Evolutionary conservation across 2,329 filamentous ascomycete genomes (phyloP).

Genomic region (Colletotrichum sp.): DNA sequence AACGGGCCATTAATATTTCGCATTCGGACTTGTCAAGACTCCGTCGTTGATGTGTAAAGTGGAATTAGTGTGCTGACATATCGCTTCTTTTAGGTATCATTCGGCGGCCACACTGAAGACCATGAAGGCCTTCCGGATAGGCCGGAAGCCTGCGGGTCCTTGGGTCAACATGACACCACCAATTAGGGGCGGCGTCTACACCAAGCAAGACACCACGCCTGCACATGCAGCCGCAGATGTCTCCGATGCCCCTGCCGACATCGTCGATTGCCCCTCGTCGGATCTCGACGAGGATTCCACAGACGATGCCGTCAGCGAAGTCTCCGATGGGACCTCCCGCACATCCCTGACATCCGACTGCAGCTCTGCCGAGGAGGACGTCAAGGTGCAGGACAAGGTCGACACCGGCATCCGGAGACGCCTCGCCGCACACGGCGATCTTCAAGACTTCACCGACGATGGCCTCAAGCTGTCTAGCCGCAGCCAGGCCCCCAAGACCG

Average conservation of each 20-base stretch:
- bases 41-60: conserved; percentile 6
- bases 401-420: conserved; percentile 12
- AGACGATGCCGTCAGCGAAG: conserved; percentile 15
- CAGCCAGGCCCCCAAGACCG: conserved; percentile 11
- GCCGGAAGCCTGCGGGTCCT: conserved; percentile 54
- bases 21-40: not conserved
- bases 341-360: conserved; percentile 22
- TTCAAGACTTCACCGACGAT: not conserved
- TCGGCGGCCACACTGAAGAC: conserved; percentile 54
- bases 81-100: conserved; percentile 57
- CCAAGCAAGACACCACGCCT: conserved; percentile 23
- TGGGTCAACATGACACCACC: conserved; percentile 66
- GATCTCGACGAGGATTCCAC: conserved; percentile 15
- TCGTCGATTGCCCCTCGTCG: conserved; percentile 9
- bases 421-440: not conserved
- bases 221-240: not conserved
- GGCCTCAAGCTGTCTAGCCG: not conserved
- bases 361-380: conserved; percentile 11
- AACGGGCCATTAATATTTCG: conserved; percentile 13
- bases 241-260: not conserved
- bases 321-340: conserved; percentile 17
- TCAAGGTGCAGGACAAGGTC: not conserved
- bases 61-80: conserved; percentile 30
- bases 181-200: conserved; percentile 56
- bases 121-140: conserved; percentile 67